Evolutionary conservation across 176 grass and related monocot genomes (phyloP), one percentile per base, ranked within the genome.

Genomic region (Juncus inflexus): DNA sequence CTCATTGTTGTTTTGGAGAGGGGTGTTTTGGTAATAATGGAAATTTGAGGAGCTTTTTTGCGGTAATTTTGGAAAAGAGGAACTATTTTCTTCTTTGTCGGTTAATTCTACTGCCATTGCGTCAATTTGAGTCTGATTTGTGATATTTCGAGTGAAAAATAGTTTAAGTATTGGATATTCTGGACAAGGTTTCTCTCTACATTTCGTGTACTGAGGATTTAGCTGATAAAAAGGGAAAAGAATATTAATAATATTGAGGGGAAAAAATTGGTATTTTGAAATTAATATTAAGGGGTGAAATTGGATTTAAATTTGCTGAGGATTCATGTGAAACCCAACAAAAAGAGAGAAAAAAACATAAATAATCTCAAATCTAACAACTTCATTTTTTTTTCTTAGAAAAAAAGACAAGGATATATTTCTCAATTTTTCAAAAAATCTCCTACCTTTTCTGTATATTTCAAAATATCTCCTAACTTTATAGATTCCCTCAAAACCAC

Each of bases 201-300:
- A 78, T 28, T 78, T 78, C 15, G 76, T 65, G 70, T 62, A 78
- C 12, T 63, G 65, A 39, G 76, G 65, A 62, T 78, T 78, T 66
- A 69, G 61, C 76, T 70, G 60, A 42, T 39, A 68, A 67, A 77
- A 2, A n/a, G 68, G 11, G 40, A 43, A 45, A 50, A 69, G 68
- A 61, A 7, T 58, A 50, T 51, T 13, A 16, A 49, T 37, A 12
- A 77, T 60, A 36, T 6, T 8, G 36, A 54, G 50, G 65, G 3
- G 52, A 52, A 36, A 36, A 28, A 28, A 28, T 28, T 28, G 19
- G 19, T 28, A 28, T 28, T 28, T 28, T 28, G 19, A 28, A 28
- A 28, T 28, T 28, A 28, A 28, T 28, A 28, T 28, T 28, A 28
- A 28, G 19, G 19, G 19, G 19, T 28, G 15, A 67, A 37, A n/a